A percentile compares a stretch with the other conserved stretches of the same genome.
Conservation (phyloP, 2,329 filamentous ascomycete genomes). For the Geosmithia putterillii region DNA sequence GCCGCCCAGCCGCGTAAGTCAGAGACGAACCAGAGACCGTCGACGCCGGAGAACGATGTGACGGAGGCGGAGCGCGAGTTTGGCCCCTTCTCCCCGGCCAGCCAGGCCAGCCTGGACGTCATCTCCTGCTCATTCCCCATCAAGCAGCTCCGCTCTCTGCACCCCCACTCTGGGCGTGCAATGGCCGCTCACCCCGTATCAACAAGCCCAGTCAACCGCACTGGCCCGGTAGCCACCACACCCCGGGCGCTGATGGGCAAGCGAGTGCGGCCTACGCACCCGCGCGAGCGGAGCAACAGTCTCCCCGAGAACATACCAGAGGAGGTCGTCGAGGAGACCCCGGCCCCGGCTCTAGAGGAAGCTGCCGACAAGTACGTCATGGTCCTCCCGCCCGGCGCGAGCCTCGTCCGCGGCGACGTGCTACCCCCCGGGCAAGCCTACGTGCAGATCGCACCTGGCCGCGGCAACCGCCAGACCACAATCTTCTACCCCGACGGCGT, state of each 20-base stretch:
- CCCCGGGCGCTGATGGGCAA: constrained; percentile 47
- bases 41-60: constrained; percentile 30
- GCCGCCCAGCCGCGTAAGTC: constrained; percentile 33
- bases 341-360: too few relatives aligned
- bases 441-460: constrained; percentile 48
- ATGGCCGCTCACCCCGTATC: constrained; percentile 45
- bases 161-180: constrained; percentile 25
- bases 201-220: constrained; percentile 32
- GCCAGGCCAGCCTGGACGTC: constrained; percentile 46
- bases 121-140: constrained; percentile 52
- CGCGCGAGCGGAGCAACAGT: constrained; percentile 77
- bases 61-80: constrained; percentile 8
- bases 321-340: constrained; percentile 40
- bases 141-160: constrained; percentile 29
- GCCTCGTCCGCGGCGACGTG: constrained; percentile 75
- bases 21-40: constrained; percentile 28
- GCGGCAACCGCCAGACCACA: constrained; percentile 37
- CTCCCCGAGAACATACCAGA: constrained; percentile 70
- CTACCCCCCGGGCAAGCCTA: constrained; percentile 74
- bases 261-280: constrained; percentile 40
- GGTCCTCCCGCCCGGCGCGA: constrained; percentile 61
- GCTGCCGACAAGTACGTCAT: constrained; percentile 45
- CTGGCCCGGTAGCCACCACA: constrained; percentile 42
- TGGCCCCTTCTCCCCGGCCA: constrained; percentile 34
- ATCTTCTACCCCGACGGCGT: constrained; percentile 27